These are phyloP conservation scores for Fagus sylvatica DNA, from an alignment of 306 rosid species.

Conservation along the genomic window DNA sequence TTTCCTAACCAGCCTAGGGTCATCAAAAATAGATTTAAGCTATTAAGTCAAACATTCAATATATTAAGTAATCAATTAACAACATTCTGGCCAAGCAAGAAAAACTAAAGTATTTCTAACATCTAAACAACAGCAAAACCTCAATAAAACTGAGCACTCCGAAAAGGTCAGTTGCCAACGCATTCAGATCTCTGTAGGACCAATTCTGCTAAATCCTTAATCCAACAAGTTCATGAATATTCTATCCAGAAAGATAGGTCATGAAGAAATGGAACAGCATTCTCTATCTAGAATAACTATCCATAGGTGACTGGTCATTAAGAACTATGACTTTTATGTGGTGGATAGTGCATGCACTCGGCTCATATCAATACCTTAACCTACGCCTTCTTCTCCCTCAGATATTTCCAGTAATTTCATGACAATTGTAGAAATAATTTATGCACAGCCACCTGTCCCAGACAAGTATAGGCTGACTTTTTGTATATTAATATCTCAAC, in stretches of 20 bases:
- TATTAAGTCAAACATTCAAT: neutral
- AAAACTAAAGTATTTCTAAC: neutral
- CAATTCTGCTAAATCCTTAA: neutral
- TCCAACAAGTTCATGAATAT: neutral
- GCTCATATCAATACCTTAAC: neutral
- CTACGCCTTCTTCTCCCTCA: neutral
- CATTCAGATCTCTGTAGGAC: neutral
- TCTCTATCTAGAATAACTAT: neutral
- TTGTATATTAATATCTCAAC: neutral
- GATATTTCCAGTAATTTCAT: neutral
- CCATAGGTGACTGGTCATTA: neutral
- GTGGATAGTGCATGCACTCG: neutral
- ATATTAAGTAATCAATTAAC: neutral
- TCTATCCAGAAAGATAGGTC: too few species aligned
- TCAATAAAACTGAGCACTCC: neutral
- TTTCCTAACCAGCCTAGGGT: neutral
- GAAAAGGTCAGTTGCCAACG: neutral
- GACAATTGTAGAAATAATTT: neutral
- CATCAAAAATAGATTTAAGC: neutral
- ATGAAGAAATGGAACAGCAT: neutral
- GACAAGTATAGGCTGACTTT: neutral
- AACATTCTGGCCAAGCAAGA: neutral
- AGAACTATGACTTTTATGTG: neutral
- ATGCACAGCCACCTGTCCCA: neutral
- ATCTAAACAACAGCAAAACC: neutral